These are phyloP conservation scores for Stagonosporopsis tanaceti DNA, from an alignment of 2,329 filamentous ascomycete genomes.

Conservation along the genomic window DNA sequence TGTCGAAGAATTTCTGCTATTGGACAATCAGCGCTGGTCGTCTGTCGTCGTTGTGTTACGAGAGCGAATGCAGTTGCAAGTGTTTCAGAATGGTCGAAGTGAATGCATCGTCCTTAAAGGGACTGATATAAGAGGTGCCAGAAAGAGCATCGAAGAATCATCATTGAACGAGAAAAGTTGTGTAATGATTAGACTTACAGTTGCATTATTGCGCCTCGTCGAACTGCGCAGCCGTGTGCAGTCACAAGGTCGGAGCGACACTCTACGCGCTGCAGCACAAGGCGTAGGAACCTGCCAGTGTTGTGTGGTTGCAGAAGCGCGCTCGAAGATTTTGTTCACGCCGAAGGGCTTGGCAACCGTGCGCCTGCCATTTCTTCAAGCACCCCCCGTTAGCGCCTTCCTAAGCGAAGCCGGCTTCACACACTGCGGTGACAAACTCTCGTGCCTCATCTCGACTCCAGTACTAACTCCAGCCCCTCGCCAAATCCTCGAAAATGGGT, in stretches of 20 bases:
- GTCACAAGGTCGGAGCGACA: not conserved
- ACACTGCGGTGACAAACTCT: not conserved
- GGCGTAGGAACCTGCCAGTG: not conserved
- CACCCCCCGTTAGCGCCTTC: constrained; percentile 14
- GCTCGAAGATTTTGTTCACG: constrained; percentile 16
- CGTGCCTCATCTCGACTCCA: constrained; percentile 16
- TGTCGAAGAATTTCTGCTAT: not conserved
- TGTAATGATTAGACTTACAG: constrained; percentile 1
- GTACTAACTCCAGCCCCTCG: constrained; percentile 30
- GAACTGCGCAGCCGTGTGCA: not conserved
- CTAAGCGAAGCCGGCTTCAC: constrained; percentile 10
- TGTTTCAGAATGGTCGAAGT: constrained; percentile 48
- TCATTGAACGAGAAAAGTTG: constrained; percentile 22
- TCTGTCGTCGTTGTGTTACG: not conserved
- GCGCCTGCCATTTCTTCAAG: constrained; percentile 10
- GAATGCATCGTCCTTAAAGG: constrained; percentile 45
- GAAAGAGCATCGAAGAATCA: constrained; percentile 49
- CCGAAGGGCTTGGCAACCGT: constrained; percentile 12
- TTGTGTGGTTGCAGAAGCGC: constrained; percentile 8
- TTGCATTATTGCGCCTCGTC: not conserved
- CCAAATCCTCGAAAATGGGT: constrained; percentile 73
- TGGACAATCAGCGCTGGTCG: constrained; percentile 8
- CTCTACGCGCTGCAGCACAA: not conserved
- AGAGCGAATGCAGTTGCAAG: constrained; percentile 5
- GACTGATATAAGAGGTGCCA: constrained; percentile 87